Evolutionary conservation across 2,329 filamentous ascomycete species (phyloP).

Genomic region (Scopulariopsis brevicaulis): DNA sequence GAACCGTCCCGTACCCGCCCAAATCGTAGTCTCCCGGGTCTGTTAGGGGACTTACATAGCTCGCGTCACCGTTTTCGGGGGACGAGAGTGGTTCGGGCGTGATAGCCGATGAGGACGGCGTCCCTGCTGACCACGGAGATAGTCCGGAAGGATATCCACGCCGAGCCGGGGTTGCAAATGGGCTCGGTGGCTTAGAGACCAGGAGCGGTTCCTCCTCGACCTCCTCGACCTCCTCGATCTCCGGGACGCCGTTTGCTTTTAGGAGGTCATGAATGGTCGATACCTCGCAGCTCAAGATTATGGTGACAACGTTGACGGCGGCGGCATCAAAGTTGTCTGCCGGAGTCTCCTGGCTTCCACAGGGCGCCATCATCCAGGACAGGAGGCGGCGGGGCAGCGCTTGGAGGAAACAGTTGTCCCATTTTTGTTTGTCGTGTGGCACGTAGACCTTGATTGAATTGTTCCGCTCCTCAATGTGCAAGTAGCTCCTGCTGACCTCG

Average conservation of each 20-base stretch:
- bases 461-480: conserved; percentile 13
- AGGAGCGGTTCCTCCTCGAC: too few relatives aligned
- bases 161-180: too few relatives aligned
- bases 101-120: not conserved
- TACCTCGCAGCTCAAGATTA: too few relatives aligned
- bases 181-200: too few relatives aligned
- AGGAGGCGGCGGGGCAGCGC: conserved; percentile 11
- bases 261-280: too few relatives aligned
- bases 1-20: not conserved
- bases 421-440: conserved; percentile 10
- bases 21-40: conserved; percentile 1
- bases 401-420: conserved; percentile 10
- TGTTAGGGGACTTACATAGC: not conserved
- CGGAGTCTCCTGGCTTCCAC: conserved; percentile 1
- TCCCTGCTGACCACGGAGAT: too few relatives aligned
- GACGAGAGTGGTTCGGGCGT: too few relatives aligned
- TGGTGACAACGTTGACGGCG: too few relatives aligned
- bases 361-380: conserved; percentile 16
- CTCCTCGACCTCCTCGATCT: too few relatives aligned
- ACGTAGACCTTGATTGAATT: conserved; percentile 13
- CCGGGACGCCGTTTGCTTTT: too few relatives aligned
- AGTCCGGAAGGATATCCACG: not conserved
- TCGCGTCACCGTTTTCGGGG: not conserved
- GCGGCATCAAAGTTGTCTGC: not conserved
- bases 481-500: conserved; percentile 3